A percentile compares a stretch with the other conserved stretches of the same genome.
These are phyloP conservation scores for Marvania coccoides DNA, from an alignment of 139 green algal genomes.

Conservation along the genomic window DNA sequence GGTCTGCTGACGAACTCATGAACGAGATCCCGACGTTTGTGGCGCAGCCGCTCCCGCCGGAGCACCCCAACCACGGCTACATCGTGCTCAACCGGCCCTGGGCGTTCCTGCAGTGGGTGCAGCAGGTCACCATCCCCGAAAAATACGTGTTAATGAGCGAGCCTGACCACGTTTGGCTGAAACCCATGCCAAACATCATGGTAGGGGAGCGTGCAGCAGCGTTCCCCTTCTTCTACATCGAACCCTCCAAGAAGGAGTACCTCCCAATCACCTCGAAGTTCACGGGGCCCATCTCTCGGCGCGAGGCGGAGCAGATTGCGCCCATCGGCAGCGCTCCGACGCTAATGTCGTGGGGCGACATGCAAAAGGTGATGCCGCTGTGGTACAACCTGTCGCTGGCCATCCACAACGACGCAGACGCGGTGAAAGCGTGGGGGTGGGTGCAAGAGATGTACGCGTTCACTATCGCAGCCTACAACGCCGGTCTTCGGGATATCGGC, in stretches of 20 bases:
- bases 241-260: conserved; percentile 48
- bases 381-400: conserved; percentile 88
- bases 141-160: conserved; percentile 93
- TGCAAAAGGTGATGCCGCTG: conserved; percentile 59
- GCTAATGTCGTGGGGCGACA: conserved; percentile 67
- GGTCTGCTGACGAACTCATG: conserved; percentile 83
- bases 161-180: conserved; percentile 92
- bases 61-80: conserved; percentile 73
- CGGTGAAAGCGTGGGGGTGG: conserved; percentile 62
- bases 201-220: conserved; percentile 48
- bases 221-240: conserved; percentile 99
- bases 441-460: conserved; percentile 97
- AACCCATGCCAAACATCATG: conserved; percentile 93
- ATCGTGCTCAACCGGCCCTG: conserved; percentile 93
- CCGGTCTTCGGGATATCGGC: conserved; percentile 52
- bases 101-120: conserved; percentile 87
- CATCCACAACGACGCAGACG: conserved; percentile 83
- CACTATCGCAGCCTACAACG: conserved; percentile 62
- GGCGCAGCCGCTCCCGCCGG: conserved; percentile 70
- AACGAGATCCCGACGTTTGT: conserved; percentile 93
- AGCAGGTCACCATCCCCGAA: conserved; percentile 66
- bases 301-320: conserved; percentile 64
- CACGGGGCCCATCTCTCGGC: conserved; percentile 32
- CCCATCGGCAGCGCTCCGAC: conserved; percentile 85
- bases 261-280: conserved; percentile 44